Evolutionary conservation across 495 filamentous ascomycete species (phyloP).

Genomic region (Penicillium bialowiezense): DNA sequence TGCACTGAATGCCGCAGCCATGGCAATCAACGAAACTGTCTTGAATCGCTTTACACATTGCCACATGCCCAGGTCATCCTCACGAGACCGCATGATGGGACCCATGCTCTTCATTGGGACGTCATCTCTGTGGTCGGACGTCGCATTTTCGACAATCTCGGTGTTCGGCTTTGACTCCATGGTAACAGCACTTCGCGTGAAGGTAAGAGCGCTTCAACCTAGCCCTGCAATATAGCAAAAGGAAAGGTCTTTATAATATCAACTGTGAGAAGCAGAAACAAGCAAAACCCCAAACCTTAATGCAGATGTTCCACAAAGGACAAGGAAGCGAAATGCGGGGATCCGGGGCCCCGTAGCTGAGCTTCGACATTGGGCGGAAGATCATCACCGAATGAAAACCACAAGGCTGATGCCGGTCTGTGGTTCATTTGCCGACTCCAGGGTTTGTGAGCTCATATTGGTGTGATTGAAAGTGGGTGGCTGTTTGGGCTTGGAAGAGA

Average conservation of each 20-base stretch:
- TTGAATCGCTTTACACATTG: slow-evolving; percentile 26
- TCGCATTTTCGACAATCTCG: slow-evolving; percentile 12
- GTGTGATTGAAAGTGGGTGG: background rate
- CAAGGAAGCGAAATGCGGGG: slow-evolving; percentile 5
- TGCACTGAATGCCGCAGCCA: slow-evolving; percentile 38
- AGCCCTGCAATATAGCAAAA: too few relatives aligned
- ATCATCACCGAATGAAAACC: background rate
- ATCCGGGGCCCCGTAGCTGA: slow-evolving; percentile 4
- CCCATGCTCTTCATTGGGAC: slow-evolving; percentile 1
- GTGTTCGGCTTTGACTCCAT: slow-evolving; percentile 8
- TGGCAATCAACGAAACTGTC: slow-evolving; percentile 23
- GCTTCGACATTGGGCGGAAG: background rate
- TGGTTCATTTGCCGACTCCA: slow-evolving; percentile 8
- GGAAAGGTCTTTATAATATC: background rate
- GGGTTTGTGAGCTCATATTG: background rate
- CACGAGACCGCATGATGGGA: slow-evolving; percentile 25
- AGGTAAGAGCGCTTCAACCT: too few relatives aligned
- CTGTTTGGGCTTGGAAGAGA: background rate
- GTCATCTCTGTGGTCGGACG: background rate
- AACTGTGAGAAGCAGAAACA: background rate
- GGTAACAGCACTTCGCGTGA: background rate
- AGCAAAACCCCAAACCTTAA: background rate
- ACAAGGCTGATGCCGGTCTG: background rate
- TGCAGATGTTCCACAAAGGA: background rate
- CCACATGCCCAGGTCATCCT: slow-evolving; percentile 32